Percentiles rank a stretch among this genome's conserved stretches.
Evolutionary conservation across 2,329 filamentous ascomycete genomes (phyloP).

Genomic region (Fusarium burgessii): DNA sequence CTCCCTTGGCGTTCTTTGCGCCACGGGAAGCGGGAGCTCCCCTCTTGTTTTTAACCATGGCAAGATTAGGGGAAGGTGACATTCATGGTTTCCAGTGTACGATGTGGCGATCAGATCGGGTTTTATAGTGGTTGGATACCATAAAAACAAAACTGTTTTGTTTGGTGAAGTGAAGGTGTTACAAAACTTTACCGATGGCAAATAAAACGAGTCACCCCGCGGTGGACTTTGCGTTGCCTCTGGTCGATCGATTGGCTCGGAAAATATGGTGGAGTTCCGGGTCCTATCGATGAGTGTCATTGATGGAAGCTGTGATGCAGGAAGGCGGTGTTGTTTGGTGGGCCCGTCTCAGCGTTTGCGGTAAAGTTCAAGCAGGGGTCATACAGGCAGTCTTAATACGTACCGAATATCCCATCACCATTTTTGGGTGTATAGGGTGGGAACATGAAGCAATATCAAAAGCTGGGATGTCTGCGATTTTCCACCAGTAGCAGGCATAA

Average conservation of each 20-base stretch:
- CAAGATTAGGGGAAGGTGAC: neutral
- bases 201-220: constrained; percentile 40
- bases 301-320: constrained; percentile 2
- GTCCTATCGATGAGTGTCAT: constrained; percentile 31
- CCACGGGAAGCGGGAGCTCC: constrained; percentile 36
- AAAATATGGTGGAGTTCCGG: constrained; percentile 3
- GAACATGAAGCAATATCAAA: neutral
- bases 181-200: constrained; percentile 19
- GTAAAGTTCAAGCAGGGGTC: neutral
- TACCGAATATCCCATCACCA: neutral
- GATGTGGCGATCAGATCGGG: neutral
- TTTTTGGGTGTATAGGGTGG: constrained; percentile 24
- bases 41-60: constrained; percentile 45
- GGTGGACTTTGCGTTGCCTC: constrained; percentile 2
- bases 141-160: neutral
- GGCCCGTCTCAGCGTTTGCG: neutral
- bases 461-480: neutral
- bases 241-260: constrained; percentile 25
- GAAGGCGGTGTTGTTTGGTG: constrained; percentile 9
- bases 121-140: constrained; percentile 1
- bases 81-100: constrained; percentile 25
- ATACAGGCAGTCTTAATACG: constrained; percentile 1
- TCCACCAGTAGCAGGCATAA: neutral
- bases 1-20: constrained; percentile 34
- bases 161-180: neutral